Base-by-base conservation (phyloP, 208 protist genomes). In the Trypanosomatidae sp. region DNA sequence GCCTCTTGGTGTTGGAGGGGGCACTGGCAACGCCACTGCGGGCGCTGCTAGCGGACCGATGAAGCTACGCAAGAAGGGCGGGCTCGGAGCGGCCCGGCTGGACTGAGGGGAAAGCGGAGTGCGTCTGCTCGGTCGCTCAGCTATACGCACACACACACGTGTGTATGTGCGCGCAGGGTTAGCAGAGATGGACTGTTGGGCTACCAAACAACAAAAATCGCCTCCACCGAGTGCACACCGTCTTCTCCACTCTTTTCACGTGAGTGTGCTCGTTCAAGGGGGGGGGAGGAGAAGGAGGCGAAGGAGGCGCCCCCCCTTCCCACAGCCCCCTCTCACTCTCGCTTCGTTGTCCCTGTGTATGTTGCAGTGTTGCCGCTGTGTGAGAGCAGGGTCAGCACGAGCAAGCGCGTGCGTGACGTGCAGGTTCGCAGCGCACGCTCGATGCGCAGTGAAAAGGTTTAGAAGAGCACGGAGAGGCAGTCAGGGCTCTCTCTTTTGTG, bases 31-130 rank as follows among this genome's bases (percentile, higher is more conserved):
- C 17, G 58, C 30, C 28, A 62, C 12, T 62, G 33, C 33, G 2
- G 55, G n/a, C 33, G 28, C 67, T 30, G 15, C 74, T 25, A 44
- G 60, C 49, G 74, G 79, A 0, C 66, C 81, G 30, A 88, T 89
- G 86, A 91, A 91, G 76, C 72, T 90, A 41, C 68, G 76, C 13
- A 86, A 80, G 68, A 90, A 89, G 71, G 81, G 75, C 52, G 82
- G 89, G 12, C 69, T 93, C 50, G 89, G 89, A 7, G 89, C 89
- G 2, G 75, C 86, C 50, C 69, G 80, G 4, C 55, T 93, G 30
- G 77, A 79, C 30, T 82, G 44, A 55, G 49, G 28, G 46, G 33
- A 56, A 30, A 43, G 33, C 6, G 15, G 7, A 17, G 28, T 10
- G 44, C 25, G 5, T 36, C 13, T 13, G 44, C 15, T 1, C 39